Evolutionary conservation across 352 stramenopile species (phyloP).

Genomic region (Aphanomyces invadans): DNA sequence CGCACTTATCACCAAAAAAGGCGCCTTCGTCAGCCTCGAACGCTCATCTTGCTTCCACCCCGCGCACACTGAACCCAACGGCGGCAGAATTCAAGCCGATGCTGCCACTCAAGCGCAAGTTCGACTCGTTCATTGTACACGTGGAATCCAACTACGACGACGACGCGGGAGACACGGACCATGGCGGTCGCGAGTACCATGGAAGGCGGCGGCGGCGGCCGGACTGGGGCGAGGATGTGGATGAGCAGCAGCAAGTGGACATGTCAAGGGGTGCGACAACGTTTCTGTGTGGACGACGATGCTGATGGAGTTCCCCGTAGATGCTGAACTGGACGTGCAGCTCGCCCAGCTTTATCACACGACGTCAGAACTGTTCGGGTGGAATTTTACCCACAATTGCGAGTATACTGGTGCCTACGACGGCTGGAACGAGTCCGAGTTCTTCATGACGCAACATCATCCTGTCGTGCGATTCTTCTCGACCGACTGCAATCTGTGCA

Average conservation of each 20-base stretch:
- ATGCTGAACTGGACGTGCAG: constrained; percentile 52
- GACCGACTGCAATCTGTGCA: not conserved
- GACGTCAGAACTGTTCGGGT: constrained; percentile 59
- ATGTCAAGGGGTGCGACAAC: not conserved
- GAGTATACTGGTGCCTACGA: constrained; percentile 32
- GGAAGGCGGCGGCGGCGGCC: constrained; percentile 12
- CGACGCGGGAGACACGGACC: constrained; percentile 16
- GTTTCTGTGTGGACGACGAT: not conserved
- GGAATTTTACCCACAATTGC: constrained; percentile 58
- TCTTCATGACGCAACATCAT: constrained; percentile 55
- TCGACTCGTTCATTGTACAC: constrained; percentile 61
- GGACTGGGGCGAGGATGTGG: not conserved
- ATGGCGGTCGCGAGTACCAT: constrained; percentile 23
- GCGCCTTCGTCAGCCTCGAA: no score
- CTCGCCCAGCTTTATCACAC: constrained; percentile 69
- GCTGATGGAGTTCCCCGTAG: constrained; percentile 25
- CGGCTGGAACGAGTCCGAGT: constrained; percentile 37
- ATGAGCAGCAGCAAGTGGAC: no score
- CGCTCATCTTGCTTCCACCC: not conserved
- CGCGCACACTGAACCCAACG: constrained; percentile 1
- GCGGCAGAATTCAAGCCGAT: constrained; percentile 7
- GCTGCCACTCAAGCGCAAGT: constrained; percentile 47
- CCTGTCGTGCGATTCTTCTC: constrained; percentile 69
- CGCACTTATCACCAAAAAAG: no score
- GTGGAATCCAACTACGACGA: constrained; percentile 29